These are phyloP conservation scores for Vicia sativa DNA, from an alignment of 306 rosid species.

Conservation along the genomic window DNA sequence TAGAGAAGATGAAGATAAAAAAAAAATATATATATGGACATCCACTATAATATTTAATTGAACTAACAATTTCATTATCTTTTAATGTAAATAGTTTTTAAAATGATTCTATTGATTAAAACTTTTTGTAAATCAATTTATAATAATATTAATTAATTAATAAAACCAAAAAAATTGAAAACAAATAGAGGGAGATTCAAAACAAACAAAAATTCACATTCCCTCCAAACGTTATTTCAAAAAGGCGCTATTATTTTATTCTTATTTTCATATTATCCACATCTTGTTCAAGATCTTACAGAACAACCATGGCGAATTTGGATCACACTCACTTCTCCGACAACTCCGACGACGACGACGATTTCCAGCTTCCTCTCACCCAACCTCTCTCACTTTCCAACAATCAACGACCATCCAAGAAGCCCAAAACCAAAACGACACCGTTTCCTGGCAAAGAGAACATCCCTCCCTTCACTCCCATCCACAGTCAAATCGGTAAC, in stretches of 20 bases:
- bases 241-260: background rate
- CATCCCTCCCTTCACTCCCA: conserved; percentile 31
- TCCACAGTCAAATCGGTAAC: conserved; percentile 30
- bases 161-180: background rate
- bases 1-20: no score
- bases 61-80: no score
- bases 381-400: conserved; percentile 39
- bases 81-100: no score
- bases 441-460: conserved; percentile 53
- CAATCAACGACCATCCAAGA: conserved; percentile 45
- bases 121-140: no score
- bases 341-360: conserved; percentile 45
- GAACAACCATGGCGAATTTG: conserved; percentile 4
- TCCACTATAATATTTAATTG: no score
- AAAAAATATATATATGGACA: no score
- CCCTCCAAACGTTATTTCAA: conserved; percentile 32
- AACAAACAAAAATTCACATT: background rate
- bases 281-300: background rate
- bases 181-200: conserved; percentile 18
- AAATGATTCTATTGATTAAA: no score
- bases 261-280: background rate
- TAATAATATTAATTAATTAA: no score
- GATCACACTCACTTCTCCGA: background rate
- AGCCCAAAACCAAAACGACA: conserved; percentile 41
- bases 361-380: conserved; percentile 62